Evolutionary conservation across 2,329 filamentous ascomycete genomes (phyloP).

Genomic region (Metarhizium rileyi): DNA sequence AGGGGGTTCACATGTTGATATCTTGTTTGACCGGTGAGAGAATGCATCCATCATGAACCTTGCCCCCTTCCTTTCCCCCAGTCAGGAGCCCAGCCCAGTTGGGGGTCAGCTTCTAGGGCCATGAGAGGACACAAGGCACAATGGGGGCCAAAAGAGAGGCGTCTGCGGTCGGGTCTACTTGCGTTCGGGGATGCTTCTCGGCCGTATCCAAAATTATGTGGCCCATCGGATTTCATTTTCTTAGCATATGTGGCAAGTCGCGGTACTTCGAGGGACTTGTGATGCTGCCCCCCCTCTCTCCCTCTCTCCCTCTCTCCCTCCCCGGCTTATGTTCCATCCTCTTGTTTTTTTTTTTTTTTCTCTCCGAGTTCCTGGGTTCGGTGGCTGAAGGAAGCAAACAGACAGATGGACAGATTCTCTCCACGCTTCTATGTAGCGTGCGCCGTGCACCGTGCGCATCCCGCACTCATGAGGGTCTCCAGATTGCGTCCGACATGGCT

Average conservation of each 20-base stretch:
- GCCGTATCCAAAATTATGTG: conserved; percentile 1
- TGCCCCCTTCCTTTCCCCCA: background rate
- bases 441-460: background rate
- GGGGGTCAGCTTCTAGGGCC: background rate
- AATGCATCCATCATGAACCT: background rate
- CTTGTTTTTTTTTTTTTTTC: background rate
- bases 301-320: background rate
- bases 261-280: conserved; percentile 6
- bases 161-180: background rate
- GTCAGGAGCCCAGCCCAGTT: background rate
- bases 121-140: background rate
- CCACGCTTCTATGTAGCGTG: background rate
- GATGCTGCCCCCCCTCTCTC: background rate
- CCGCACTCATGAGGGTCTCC: conserved; percentile 34
- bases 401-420: too few species aligned
- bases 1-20: background rate
- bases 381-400: background rate
- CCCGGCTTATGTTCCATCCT: background rate
- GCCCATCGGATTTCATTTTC: conserved; percentile 4
- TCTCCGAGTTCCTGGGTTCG: background rate
- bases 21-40: background rate
- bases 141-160: background rate
- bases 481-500: conserved; percentile 89
- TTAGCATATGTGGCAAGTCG: conserved; percentile 6
- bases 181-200: conserved; percentile 2